Evolutionary conservation across 2,329 filamentous ascomycete genomes (phyloP).

Genomic region (Rasamsonia emersonii): DNA sequence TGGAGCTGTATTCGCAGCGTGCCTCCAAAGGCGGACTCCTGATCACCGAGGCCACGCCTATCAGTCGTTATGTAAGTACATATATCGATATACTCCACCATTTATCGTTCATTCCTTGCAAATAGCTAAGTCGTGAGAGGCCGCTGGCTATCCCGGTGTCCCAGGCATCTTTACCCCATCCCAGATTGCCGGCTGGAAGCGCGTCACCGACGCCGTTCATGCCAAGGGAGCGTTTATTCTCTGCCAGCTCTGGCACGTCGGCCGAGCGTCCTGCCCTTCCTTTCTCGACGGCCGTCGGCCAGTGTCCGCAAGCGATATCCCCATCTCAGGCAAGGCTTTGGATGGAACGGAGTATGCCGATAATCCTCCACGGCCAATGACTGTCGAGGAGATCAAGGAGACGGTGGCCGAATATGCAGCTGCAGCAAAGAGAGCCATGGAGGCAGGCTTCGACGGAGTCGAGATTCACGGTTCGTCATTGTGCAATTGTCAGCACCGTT

Average conservation of each 20-base stretch:
- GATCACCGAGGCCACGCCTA: slow-evolving; percentile 49
- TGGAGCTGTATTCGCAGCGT: slow-evolving; percentile 46
- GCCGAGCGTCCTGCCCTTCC: slow-evolving; percentile 40
- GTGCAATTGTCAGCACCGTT: slow-evolving; percentile 30
- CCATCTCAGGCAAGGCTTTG: slow-evolving; percentile 30
- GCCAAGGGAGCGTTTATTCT: slow-evolving; percentile 49
- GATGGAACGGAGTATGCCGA: slow-evolving; percentile 28
- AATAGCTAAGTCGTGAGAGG: no score
- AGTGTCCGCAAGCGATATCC: slow-evolving; percentile 33
- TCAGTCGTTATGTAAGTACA: no score
- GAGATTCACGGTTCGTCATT: slow-evolving; percentile 36
- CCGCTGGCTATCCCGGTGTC: slow-evolving; percentile 39
- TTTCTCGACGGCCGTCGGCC: slow-evolving; percentile 23
- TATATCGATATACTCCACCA: slow-evolving; percentile 17
- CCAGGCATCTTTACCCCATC: slow-evolving; percentile 47
- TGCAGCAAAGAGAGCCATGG: slow-evolving; percentile 43
- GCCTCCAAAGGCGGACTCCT: slow-evolving; percentile 45
- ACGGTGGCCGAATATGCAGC: slow-evolving; percentile 30
- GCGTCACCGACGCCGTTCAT: slow-evolving; percentile 52
- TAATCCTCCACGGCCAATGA: slow-evolving; percentile 20
- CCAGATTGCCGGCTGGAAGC: slow-evolving; percentile 51
- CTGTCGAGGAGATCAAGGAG: slow-evolving; percentile 31
- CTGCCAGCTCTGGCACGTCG: slow-evolving; percentile 51
- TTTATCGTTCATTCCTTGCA: slow-evolving; percentile 28
- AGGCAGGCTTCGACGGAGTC: slow-evolving; percentile 44